phyloP scores from a whole-genome alignment of 2,329 filamentous ascomycete species.

The Ophiostoma ulmi region DNA sequence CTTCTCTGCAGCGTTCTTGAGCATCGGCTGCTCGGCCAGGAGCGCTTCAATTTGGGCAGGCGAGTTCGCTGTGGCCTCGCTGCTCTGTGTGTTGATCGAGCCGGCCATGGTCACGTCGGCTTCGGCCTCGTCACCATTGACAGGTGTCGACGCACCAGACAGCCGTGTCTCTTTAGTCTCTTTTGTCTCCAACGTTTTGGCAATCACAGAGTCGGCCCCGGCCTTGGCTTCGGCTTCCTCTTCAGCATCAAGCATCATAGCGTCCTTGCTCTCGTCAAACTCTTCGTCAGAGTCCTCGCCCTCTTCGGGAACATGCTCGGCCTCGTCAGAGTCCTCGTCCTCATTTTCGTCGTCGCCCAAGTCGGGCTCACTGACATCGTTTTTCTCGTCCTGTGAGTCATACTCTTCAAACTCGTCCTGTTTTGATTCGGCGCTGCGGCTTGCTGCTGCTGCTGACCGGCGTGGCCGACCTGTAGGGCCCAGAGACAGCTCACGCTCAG shows the following conservation, averaged over 20 bases:
- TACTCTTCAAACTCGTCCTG: constrained; percentile 44
- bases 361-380: constrained; percentile 66
- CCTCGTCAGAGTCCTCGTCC: constrained; percentile 47
- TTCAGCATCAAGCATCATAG: constrained; percentile 50
- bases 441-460: constrained; percentile 48
- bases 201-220: background rate
- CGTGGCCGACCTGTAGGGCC: constrained; percentile 47
- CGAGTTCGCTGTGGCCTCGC: constrained; percentile 22
- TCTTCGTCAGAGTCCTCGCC: constrained; percentile 51
- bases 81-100: constrained; percentile 20
- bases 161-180: background rate
- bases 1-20: background rate
- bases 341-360: constrained; percentile 67
- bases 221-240: constrained; percentile 33
- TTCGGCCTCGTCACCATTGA: constrained; percentile 18
- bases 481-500: constrained; percentile 36
- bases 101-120: constrained; percentile 21
- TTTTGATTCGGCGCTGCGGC: constrained; percentile 43
- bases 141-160: constrained; percentile 22
- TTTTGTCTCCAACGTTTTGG: background rate
- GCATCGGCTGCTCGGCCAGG: background rate
- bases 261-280: constrained; percentile 50
- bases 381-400: constrained; percentile 46
- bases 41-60: constrained; percentile 8
- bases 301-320: constrained; percentile 42